Evolutionary conservation across 2,329 filamentous ascomycete genomes (phyloP), one percentile per base, ranked within the genome.

Genomic region (Setomelanomma holmii): DNA sequence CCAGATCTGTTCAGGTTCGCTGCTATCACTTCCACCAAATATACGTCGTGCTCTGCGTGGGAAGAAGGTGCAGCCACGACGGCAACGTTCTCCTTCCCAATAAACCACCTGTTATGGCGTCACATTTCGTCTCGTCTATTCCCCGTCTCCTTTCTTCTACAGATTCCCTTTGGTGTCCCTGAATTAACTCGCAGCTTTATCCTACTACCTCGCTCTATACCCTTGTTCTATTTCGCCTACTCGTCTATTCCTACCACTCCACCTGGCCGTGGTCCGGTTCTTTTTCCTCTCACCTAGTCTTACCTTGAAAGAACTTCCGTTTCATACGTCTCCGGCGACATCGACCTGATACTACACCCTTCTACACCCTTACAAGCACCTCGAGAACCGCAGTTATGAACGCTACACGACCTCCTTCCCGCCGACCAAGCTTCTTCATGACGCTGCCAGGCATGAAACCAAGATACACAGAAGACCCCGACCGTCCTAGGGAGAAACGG

Each of bases 381-480:
- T 42, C 40, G 38, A 51, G 46, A 49, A 36, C 51, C 40, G 38
- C 55, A 55, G 52, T 48, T 47, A 79, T 78, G 74, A 77, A 77
- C 63, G 64, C 74, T 67, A 66, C 55, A 55, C 51, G 20, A 34
- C 47, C 41, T 36, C 40, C 45, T 22, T 33, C 72, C 56, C 56
- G 55, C 35, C 72, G 69, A 11, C 52, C 75, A 33, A 63, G 67
- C 38, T 69, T 60, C 63, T 69, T 72, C 55, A 64, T 76, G 53
- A 68, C 71, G 40, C 58, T 79, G 36, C 73, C 76, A 27, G 72
- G 72, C 54, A 76, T 76, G 67, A 75, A 69, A 58, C 47, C 64
- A 17, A 55, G 60, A 4, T 71, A 72, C 53, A 72, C 68, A 19
- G 62, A 59, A 39, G 68, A 75, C 40, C 68, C 71, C 23, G 57